Percentiles rank a stretch among this genome's conserved stretches.
Conservation (phyloP, 441 rosid genomes). For the Adansonia madagascariensis region DNA sequence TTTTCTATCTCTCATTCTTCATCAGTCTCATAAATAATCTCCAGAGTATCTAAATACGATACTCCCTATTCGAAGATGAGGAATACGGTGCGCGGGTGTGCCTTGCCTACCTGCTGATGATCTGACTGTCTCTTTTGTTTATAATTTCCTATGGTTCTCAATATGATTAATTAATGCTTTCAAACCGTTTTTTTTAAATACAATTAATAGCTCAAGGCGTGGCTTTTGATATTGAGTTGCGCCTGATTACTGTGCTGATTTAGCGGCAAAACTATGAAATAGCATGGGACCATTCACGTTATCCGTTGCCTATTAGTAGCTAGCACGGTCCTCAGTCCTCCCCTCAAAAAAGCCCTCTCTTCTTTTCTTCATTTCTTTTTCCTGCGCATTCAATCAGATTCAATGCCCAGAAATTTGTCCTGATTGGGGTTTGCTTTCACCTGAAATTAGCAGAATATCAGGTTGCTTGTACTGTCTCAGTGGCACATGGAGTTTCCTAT, state of each 20-base stretch:
- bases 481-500: constrained; percentile 13
- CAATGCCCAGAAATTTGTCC: not conserved
- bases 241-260: constrained; percentile 26
- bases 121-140: not conserved
- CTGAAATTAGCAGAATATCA: constrained; percentile 1
- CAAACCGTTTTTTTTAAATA: not conserved
- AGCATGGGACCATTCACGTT: constrained; percentile 28
- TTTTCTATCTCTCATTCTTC: not conserved
- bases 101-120: not conserved
- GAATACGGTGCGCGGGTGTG: not conserved
- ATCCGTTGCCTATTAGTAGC: not conserved
- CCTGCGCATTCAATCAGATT: constrained; percentile 14
- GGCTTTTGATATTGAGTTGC: constrained; percentile 9
- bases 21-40: too few species aligned
- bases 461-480: not conserved
- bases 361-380: not conserved
- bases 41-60: too few species aligned
- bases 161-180: not conserved
- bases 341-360: not conserved
- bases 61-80: not conserved
- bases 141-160: not conserved
- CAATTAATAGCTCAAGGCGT: not conserved
- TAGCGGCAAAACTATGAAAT: constrained; percentile 19
- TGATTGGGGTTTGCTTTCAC: constrained; percentile 6
- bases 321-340: constrained; percentile 22